A percentile compares a stretch with the other conserved stretches of the same genome.
Evolutionary conservation across 306 rosid genomes (phyloP).

Genomic region (Erythrophleum fordii): DNA sequence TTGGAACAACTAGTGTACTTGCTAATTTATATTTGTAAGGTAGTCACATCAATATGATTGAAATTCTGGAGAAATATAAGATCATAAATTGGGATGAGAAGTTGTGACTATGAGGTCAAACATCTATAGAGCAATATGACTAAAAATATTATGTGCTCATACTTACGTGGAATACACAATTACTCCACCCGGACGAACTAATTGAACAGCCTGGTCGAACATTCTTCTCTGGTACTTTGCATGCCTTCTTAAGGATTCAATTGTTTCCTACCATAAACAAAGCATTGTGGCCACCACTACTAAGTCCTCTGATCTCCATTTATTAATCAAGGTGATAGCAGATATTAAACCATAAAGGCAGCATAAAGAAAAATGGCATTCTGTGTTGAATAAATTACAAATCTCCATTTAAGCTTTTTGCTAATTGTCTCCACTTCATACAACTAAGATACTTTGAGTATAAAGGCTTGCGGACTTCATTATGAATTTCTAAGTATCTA

Average conservation of each 20-base stretch:
- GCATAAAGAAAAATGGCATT: background rate
- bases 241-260: conserved; percentile 76
- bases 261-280: conserved; percentile 67
- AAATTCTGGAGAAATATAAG: background rate
- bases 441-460: background rate
- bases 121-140: conserved; percentile 12
- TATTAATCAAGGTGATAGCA: background rate
- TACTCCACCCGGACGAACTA: conserved; percentile 84
- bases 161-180: conserved; percentile 95
- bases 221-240: conserved; percentile 83
- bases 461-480: background rate
- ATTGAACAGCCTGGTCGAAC: conserved; percentile 95
- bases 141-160: conserved; percentile 33
- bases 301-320: conserved; percentile 9
- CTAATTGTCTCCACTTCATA: background rate
- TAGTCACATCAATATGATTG: conserved; percentile 1
- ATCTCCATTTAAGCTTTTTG: background rate
- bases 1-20: background rate
- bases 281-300: background rate
- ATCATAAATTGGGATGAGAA: conserved; percentile 6
- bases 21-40: background rate
- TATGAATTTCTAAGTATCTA: background rate
- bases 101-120: conserved; percentile 16
- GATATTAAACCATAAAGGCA: background rate
- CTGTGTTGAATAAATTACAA: background rate